Evolutionary conservation across 345 rosid species (phyloP), one percentile per base, ranked within the genome.

Genomic region (Boechera divaricarpa): DNA sequence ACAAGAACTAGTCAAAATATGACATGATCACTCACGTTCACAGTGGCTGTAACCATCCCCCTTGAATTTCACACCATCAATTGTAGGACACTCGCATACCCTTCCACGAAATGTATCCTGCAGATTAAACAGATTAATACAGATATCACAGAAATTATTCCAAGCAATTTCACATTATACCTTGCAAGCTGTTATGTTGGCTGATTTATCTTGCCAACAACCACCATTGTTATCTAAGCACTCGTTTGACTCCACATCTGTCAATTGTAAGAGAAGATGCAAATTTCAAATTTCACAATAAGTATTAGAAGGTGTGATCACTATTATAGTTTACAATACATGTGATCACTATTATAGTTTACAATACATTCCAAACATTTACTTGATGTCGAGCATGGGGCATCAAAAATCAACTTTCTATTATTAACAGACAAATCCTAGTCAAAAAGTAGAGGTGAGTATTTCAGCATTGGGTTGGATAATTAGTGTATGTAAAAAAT

Each of bases 31-130:
- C 84, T 80, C 57, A 93, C 99, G 92, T 88, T 93, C 97, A 86
- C 99, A 95, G 39, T 86, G 87, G 82, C 80, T 89, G 81, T 95
- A 95, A 75, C 98, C 99, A 81, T 95, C 98, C 81, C 99, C 98
- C 80, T 84, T 95, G 80, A 95, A 95, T 83, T 83, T 91, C 81
- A 95, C 93, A 35, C 96, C 99, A 87, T 92, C 90, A 42, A 95
- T 94, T 65, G 86, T 45, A 57, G 99, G 98, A 62, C 99, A 95
- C 65, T 86, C 97, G 45, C 99, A 95, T 59, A 92, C 94, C 73
- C 87, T 88, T 67, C 99, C 99, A 65, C 99, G 97, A 68, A 95
- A 95, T 13, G 99, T 95, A 83, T 95, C 99, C 99, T 95, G 83
- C 65, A 74, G 18, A 69, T 13, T 26, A 69, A 21, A 39, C 15